Base-by-base conservation (phyloP, 192 early-diverging fungal genomes). In the Coemansia guatemalensis region DNA sequence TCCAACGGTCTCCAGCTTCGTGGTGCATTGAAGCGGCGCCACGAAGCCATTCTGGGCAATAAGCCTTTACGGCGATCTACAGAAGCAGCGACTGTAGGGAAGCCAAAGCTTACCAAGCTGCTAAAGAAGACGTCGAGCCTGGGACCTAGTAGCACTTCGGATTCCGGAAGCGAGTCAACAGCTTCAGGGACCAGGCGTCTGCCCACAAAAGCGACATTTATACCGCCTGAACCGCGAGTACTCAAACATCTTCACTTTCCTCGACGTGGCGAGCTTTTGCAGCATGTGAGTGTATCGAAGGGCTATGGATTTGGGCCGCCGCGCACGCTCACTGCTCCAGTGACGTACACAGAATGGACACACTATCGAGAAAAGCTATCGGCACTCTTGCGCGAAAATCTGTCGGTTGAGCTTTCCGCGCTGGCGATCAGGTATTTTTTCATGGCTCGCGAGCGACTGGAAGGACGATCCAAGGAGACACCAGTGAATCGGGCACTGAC, bases 351-450 rank as follows among this genome's bases (percentile, higher is more conserved):
- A 8, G 66, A 67, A 21, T 73, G 70, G 59, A 53, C 29, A 9
- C 44, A 61, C 12, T 78, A 78, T 54, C 49, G 50, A 41, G 21
- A 51, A 22, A 33, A 62, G 44, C 52, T 73, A n/a, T 48, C 64
- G 1, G 67, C 53, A 14, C 59, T 78, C 24, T 53, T 78, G 25
- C 69, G 65, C 53, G 75, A 78, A 35, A 78, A 78, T 54, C 39
- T 78, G 59, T 68, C 66, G 59, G 65, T 49, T 0, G 75, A 78
- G 57, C 66, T 78, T 8, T 69, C 70, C 18, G 58, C 62, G 2
- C 60, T 78, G 48, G 76, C 76, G 1, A 73, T 78, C 48, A 58
- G 76, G 22, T 78, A 78, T 61, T 78, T 72, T 35, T 78, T 78
- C 53, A 73, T 73, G 76, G 76, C 76, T 0, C 70, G 56, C 32